These are phyloP conservation scores for Salix arbutifolia DNA, from an alignment of 345 rosid species.

Conservation along the genomic window DNA sequence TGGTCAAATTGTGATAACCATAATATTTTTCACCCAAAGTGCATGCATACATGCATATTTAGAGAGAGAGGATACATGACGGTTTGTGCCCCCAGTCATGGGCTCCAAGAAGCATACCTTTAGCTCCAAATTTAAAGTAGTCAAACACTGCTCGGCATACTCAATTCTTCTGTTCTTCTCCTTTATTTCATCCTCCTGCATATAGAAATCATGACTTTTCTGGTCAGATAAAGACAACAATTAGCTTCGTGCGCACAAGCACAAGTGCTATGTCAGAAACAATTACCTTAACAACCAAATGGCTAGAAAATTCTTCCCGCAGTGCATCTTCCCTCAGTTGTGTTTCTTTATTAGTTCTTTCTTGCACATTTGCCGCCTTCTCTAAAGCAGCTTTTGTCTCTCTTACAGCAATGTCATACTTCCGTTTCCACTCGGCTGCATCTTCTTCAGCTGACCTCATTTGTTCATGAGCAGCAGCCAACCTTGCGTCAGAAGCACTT, in stretches of 20 bases:
- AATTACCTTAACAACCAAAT: constrained; percentile 64
- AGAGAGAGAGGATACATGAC: neutral
- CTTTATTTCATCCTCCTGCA: constrained; percentile 83
- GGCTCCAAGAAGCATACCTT: constrained; percentile 49
- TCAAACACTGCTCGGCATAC: constrained; percentile 73
- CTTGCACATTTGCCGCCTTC: constrained; percentile 87
- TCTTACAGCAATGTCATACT: constrained; percentile 77
- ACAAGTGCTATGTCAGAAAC: neutral
- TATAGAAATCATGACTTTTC: constrained; percentile 1
- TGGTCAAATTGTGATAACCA: neutral
- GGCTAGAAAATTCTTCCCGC: constrained; percentile 63
- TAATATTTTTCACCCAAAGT: neutral
- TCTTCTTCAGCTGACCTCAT: constrained; percentile 84
- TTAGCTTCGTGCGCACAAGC: neutral
- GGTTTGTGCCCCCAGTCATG: neutral
- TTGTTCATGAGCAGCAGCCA: constrained; percentile 93
- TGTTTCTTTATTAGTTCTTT: constrained; percentile 67
- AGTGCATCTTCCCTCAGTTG: constrained; percentile 85
- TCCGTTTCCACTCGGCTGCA: constrained; percentile 90
- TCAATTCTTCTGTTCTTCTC: constrained; percentile 64
- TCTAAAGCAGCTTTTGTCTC: constrained; percentile 87
- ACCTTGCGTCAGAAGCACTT: constrained; percentile 91
- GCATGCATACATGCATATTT: neutral
- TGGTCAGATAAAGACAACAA: neutral
- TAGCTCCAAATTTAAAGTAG: constrained; percentile 70